A percentile compares a stretch with the other conserved stretches of the same genome.
These are phyloP conservation scores for Diaporthe vexans DNA, from an alignment of 2,329 filamentous ascomycete genomes.

Conservation along the genomic window DNA sequence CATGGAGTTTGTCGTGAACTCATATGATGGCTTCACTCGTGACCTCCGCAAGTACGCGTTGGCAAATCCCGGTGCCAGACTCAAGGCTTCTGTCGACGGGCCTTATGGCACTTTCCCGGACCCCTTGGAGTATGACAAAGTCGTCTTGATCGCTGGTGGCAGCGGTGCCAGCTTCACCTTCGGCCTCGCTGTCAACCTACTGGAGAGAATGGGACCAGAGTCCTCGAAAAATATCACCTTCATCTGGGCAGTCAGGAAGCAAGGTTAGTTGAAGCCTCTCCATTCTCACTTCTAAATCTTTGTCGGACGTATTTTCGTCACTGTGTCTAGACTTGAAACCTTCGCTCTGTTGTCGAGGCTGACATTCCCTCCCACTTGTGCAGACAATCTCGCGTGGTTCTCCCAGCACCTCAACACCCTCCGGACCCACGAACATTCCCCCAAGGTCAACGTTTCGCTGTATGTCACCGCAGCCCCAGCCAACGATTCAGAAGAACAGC, in stretches of 20 bases:
- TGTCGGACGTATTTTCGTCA: not conserved
- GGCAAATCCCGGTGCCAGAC: constrained; percentile 61
- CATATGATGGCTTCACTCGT: constrained; percentile 71
- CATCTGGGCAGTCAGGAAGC: constrained; percentile 63
- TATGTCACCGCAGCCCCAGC: constrained; percentile 52
- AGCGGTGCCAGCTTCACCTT: constrained; percentile 73
- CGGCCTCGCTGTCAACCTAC: constrained; percentile 61
- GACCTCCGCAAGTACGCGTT: constrained; percentile 66
- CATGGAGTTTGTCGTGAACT: constrained; percentile 70
- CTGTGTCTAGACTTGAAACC: not conserved
- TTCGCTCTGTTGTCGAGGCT: not conserved
- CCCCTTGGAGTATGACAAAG: constrained; percentile 65
- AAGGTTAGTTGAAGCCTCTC: constrained; percentile 53
- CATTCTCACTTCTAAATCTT: not conserved
- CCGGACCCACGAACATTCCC: constrained; percentile 54
- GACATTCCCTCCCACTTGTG: not conserved
- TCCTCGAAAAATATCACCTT: constrained; percentile 59
- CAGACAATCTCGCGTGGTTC: constrained; percentile 56
- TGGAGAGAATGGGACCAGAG: constrained; percentile 56
- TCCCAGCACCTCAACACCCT: constrained; percentile 56
- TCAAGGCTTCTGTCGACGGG: constrained; percentile 70
- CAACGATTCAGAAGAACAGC: constrained; percentile 30
- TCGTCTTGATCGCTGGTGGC: constrained; percentile 72
- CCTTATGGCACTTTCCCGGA: constrained; percentile 71
- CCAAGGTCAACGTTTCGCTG: constrained; percentile 55